These are phyloP conservation scores for Septoria linicola DNA, from an alignment of 2,329 filamentous ascomycete species.

Conservation along the genomic window DNA sequence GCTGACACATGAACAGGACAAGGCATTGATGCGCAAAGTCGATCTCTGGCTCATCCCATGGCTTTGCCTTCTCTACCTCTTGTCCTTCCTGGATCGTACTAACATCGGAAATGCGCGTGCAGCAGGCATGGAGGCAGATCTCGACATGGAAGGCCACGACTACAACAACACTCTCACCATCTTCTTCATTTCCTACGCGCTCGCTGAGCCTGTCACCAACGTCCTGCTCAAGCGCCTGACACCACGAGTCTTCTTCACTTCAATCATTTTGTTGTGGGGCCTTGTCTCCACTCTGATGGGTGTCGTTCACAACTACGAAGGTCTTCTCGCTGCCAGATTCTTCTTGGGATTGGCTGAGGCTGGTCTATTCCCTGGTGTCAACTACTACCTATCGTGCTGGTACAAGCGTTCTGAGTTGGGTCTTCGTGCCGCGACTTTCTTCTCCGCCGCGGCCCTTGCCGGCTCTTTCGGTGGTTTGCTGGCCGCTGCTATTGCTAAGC, in stretches of 20 bases:
- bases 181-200: slow-evolving; percentile 82
- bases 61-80: slow-evolving; percentile 56
- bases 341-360: slow-evolving; percentile 37
- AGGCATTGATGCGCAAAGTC: slow-evolving; percentile 50
- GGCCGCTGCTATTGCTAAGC: slow-evolving; percentile 68
- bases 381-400: slow-evolving; percentile 82
- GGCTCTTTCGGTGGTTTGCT: slow-evolving; percentile 76
- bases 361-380: slow-evolving; percentile 64
- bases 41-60: slow-evolving; percentile 55
- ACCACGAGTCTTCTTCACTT: slow-evolving; percentile 70
- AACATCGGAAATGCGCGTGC: slow-evolving; percentile 60
- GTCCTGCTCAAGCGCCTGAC: slow-evolving; percentile 71
- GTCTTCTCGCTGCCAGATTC: slow-evolving; percentile 33
- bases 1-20: slow-evolving; percentile 45
- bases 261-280: slow-evolving; percentile 75
- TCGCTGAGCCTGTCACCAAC: slow-evolving; percentile 78
- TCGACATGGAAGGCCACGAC: slow-evolving; percentile 61
- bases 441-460: slow-evolving; percentile 75
- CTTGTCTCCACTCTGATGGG: slow-evolving; percentile 30
- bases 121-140: slow-evolving; percentile 55
- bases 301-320: slow-evolving; percentile 31
- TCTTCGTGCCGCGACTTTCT: slow-evolving; percentile 66
- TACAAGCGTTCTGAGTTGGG: slow-evolving; percentile 78
- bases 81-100: slow-evolving; percentile 50
- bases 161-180: slow-evolving; percentile 78